Conservation (phyloP, 176 grass and related monocot species). For the sorghum (Sorghum bicolor) region DNA sequence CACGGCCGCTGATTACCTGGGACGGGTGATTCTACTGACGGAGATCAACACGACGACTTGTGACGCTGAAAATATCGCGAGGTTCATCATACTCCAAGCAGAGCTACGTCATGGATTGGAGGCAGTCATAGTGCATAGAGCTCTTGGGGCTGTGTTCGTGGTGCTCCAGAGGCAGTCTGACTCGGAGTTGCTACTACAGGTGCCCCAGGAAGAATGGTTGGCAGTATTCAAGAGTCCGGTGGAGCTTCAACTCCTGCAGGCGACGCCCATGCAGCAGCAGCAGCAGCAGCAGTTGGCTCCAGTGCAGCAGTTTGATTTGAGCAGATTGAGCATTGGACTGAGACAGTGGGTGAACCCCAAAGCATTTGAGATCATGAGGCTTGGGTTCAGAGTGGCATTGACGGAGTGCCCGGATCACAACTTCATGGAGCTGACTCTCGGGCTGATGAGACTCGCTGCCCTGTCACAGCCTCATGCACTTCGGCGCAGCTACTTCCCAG, state of each 20-base stretch:
- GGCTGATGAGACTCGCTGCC: too few relatives aligned
- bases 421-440: too few relatives aligned
- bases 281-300: too few relatives aligned
- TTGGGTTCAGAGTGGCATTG: neutral
- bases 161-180: neutral
- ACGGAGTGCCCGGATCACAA: too few relatives aligned
- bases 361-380: neutral
- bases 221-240: neutral
- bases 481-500: neutral
- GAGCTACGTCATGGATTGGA: neutral
- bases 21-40: neutral
- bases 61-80: neutral
- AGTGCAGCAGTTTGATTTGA: neutral
- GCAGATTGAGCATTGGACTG: neutral
- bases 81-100: neutral
- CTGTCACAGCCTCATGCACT: neutral
- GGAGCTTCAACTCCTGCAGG: neutral
- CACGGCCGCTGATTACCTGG: neutral
- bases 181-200: neutral
- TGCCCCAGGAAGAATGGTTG: neutral
- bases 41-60: neutral
- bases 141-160: neutral
- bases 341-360: neutral
- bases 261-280: neutral
- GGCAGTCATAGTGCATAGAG: neutral